These are phyloP conservation scores for Ceratocystis cubensis DNA, from an alignment of 2,329 filamentous ascomycete species.

Conservation along the genomic window DNA sequence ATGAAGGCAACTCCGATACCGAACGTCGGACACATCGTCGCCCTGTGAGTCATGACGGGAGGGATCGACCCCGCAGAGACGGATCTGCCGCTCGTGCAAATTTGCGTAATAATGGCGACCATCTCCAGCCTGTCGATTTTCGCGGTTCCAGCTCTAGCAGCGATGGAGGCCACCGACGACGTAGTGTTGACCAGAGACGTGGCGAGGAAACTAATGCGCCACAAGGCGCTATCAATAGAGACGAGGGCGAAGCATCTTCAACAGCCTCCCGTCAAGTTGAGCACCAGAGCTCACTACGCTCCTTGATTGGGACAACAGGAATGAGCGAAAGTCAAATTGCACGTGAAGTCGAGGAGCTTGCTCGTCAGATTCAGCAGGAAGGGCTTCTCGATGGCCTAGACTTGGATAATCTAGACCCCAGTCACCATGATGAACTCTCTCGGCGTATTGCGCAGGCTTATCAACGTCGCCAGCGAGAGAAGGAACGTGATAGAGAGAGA, in stretches of 20 bases:
- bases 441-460: slow-evolving; percentile 85
- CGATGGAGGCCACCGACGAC: slow-evolving; percentile 12
- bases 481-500: slow-evolving; percentile 25
- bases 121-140: slow-evolving; percentile 29
- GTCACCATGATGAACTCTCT: slow-evolving; percentile 78
- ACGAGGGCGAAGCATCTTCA: slow-evolving; percentile 17
- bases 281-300: slow-evolving; percentile 80
- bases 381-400: slow-evolving; percentile 80
- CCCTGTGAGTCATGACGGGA: slow-evolving; percentile 24
- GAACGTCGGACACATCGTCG: slow-evolving; percentile 24
- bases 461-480: slow-evolving; percentile 56
- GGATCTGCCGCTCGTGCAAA: neutral
- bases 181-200: slow-evolving; percentile 7
- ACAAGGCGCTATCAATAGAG: neutral
- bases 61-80: slow-evolving; percentile 9
- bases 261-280: slow-evolving; percentile 49
- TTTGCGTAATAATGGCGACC: slow-evolving; percentile 26
- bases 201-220: neutral
- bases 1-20: slow-evolving; percentile 16
- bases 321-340: slow-evolving; percentile 68
- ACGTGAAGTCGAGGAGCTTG: slow-evolving; percentile 78
- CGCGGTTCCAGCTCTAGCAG: slow-evolving; percentile 22
- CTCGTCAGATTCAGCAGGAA: slow-evolving; percentile 78
- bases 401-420: slow-evolving; percentile 70
- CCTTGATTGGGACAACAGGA: slow-evolving; percentile 68